Conservation (phyloP, 768 basidiomycete genomes). For the Boletus patriciae region DNA sequence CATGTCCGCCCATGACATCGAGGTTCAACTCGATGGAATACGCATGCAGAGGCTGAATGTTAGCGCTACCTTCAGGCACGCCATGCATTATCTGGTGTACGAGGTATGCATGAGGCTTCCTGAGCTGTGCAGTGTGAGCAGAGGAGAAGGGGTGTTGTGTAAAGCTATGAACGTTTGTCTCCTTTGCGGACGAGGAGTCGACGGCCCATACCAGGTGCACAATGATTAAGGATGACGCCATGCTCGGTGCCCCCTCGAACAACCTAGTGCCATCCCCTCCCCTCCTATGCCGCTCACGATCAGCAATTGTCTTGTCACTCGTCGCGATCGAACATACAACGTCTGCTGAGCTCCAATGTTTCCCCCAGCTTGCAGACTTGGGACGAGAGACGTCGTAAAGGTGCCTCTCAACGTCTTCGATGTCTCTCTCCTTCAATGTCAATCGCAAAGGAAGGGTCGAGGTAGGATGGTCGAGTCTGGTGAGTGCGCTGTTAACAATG, state of each 20-base stretch:
- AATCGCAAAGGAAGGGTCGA: too few relatives aligned
- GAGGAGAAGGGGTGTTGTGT: neutral
- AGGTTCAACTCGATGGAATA: slow-evolving; percentile 95
- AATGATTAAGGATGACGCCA: slow-evolving; percentile 55
- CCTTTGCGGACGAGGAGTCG: slow-evolving; percentile 71
- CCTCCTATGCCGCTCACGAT: too few relatives aligned
- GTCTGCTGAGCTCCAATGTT: too few relatives aligned
- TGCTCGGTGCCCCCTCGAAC: slow-evolving; percentile 62
- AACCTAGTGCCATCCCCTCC: too few relatives aligned
- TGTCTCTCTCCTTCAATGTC: too few relatives aligned
- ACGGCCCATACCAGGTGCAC: slow-evolving; percentile 77
- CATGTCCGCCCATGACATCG: slow-evolving; percentile 92
- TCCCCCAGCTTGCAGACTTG: too few relatives aligned
- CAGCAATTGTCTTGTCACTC: too few relatives aligned
- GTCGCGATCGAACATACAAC: too few relatives aligned
- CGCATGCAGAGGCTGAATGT: slow-evolving; percentile 73
- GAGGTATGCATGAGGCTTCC: slow-evolving; percentile 62
- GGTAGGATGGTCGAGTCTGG: too few relatives aligned
- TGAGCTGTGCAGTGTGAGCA: slow-evolving; percentile 41
- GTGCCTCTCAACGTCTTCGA: too few relatives aligned
- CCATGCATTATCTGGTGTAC: slow-evolving; percentile 79
- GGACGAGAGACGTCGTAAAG: too few relatives aligned
- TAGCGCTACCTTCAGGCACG: slow-evolving; percentile 81
- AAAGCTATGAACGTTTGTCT: slow-evolving; percentile 62
- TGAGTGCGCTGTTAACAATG: too few relatives aligned